A percentile compares a stretch with the other conserved stretches of the same genome.
These are phyloP conservation scores for Plasmodium relictum DNA, from an alignment of 169 alveolate species.

Conservation along the genomic window DNA sequence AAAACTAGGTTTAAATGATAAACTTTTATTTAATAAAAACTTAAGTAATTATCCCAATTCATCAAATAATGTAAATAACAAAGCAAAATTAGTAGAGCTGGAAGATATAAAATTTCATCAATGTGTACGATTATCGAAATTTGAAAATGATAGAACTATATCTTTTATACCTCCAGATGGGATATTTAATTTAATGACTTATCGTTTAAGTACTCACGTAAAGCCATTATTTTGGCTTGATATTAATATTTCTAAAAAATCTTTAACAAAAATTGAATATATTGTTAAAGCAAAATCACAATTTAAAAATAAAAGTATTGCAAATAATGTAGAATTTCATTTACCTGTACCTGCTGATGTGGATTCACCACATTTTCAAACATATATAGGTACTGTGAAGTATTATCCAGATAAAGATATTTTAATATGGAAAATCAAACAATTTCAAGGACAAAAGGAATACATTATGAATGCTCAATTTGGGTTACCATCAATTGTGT, in stretches of 20 bases:
- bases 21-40: conserved; percentile 87
- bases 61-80: conserved; percentile 60
- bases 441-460: conserved; percentile 99
- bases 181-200: conserved; percentile 98
- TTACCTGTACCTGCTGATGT: conserved; percentile 99
- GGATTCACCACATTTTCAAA: conserved; percentile 94
- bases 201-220: conserved; percentile 96
- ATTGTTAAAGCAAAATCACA: conserved; percentile 94
- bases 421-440: conserved; percentile 97
- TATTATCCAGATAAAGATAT: conserved; percentile 97
- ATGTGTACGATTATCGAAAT: conserved; percentile 93
- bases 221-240: conserved; percentile 98
- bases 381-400: conserved; percentile 97
- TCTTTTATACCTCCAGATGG: conserved; percentile 99
- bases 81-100: conserved; percentile 94
- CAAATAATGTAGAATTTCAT: conserved; percentile 97
- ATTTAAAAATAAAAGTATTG: conserved; percentile 95
- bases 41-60: conserved; percentile 39
- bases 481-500: conserved; percentile 96
- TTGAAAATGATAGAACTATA: conserved; percentile 95
- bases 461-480: conserved; percentile 96
- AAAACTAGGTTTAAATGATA: conserved; percentile 98
- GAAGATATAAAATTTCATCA: conserved; percentile 99
- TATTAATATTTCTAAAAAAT: conserved; percentile 92
- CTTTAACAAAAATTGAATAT: conserved; percentile 95